phyloP scores from a whole-genome alignment of 1,284 basidiomycete species.

The Tilletia caries region DNA sequence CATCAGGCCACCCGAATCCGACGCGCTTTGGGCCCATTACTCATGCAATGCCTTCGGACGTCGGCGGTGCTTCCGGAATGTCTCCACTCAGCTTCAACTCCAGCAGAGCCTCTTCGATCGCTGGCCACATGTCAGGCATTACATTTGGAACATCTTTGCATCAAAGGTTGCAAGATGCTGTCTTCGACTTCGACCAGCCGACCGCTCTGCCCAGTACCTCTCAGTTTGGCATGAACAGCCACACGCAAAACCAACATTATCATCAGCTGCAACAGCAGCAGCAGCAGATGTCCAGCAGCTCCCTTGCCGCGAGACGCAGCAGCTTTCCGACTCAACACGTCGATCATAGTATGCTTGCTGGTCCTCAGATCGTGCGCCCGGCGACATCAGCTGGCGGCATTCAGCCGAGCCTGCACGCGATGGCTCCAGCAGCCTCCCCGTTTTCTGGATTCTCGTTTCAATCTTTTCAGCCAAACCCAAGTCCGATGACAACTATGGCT shows the following conservation, averaged over 20 bases:
- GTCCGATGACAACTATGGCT: background rate
- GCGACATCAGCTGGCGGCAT: constrained; percentile 4
- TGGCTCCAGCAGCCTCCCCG: background rate
- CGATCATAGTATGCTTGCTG: background rate
- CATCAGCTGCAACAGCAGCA: background rate
- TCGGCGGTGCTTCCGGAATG: background rate
- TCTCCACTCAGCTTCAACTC: background rate
- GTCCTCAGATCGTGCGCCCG: constrained; percentile 10
- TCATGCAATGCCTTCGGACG: background rate
- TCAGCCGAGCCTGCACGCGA: background rate
- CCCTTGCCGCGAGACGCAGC: background rate
- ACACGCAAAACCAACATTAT: background rate
- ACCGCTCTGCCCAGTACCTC: background rate
- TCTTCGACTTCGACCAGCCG: constrained; percentile 3
- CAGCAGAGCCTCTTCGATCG: constrained; percentile 2
- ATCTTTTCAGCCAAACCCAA: background rate
- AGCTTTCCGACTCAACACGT: constrained; percentile 1
- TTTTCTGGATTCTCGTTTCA: background rate
- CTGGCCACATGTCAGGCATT: background rate
- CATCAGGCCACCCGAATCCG: background rate
- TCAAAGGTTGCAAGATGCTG: background rate
- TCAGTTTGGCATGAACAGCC: no score
- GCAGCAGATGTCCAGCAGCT: background rate
- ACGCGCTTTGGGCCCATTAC: background rate
- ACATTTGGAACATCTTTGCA: background rate